Base-by-base conservation (phyloP, 352 stramenopile genomes). In the Phytophthora idaei region DNA sequence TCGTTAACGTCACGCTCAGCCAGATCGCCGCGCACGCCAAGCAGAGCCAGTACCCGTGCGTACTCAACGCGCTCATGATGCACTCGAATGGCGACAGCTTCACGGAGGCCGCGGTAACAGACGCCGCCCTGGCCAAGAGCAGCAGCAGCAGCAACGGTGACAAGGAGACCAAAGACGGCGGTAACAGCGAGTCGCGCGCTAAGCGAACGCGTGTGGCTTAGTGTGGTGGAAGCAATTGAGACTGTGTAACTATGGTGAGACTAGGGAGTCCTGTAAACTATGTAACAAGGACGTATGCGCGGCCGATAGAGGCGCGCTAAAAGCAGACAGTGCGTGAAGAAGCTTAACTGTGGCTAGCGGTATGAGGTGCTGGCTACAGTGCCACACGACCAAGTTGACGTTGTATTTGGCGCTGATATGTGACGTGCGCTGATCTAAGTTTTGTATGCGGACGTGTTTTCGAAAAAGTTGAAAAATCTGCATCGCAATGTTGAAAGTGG, bases 31-130 rank as follows among this genome's bases (percentile, higher is more conserved):
- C 82, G 9, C 67, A 80, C 50, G 75, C 72, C 46, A 85, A 83
- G 73, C 74, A 85, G 61, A 77, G 76, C 46, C 81, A 92, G 61
- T 93, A 90, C 53, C 84, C 86, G 31, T 93, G 86, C 56, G 83
- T 93, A 17, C 76, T 94, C 31, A 92, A 94, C 61, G 86, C 86
- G 39, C 78, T 93, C n/a, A 85, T 93, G 71, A 84, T 91, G 66
- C 84, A 90, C 68, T 78, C 80, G 21, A 92, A 89, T 53, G 84
- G 84, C 60, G 80, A 90, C 21, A 79, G 78, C 53, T 89, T 89
- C 51, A 77, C 69, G 2, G 84, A 90, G 17, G 34, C 63, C 0
- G 50, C 47, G 3, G 32, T 54, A 8, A 41, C 78, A 3, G 81
- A 88, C 14, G 36, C 67, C 2, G 28, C 64, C 4, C 41, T 85